These are phyloP conservation scores for Lentinula raphanica DNA, from an alignment of 768 basidiomycete species.

Conservation along the genomic window DNA sequence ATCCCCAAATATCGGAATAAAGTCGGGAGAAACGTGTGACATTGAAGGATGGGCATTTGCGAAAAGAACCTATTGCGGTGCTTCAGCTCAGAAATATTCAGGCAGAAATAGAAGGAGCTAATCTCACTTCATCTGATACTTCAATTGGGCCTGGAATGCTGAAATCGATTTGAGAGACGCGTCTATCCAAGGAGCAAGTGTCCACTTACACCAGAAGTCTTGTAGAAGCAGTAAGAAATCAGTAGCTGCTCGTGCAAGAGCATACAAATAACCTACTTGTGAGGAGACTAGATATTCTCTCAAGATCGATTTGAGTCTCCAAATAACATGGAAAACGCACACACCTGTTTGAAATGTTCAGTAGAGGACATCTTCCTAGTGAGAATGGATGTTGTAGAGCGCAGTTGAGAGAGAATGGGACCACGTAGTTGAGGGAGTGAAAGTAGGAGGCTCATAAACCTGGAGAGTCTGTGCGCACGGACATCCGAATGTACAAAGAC, in stretches of 20 bases:
- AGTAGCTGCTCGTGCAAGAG: neutral
- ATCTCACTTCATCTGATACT: constrained; percentile 51
- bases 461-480: neutral
- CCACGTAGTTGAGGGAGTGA: neutral
- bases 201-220: constrained; percentile 18
- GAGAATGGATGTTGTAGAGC: neutral
- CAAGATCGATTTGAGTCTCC: neutral
- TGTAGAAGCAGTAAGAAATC: neutral
- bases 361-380: constrained; percentile 7
- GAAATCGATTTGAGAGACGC: neutral
- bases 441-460: constrained; percentile 4
- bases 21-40: constrained; percentile 86
- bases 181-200: neutral
- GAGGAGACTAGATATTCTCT: constrained; percentile 16
- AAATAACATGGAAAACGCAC: neutral
- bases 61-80: constrained; percentile 59
- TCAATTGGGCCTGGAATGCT: constrained; percentile 55
- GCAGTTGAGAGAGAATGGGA: neutral
- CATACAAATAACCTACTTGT: constrained; percentile 17
- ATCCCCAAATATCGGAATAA: constrained; percentile 84
- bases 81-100: constrained; percentile 1
- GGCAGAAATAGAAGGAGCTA: neutral
- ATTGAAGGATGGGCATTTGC: constrained; percentile 92
- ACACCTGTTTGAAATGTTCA: constrained; percentile 13
- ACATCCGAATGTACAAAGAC: neutral